Evolutionary conservation across 805 yeast species (phyloP), one percentile per base, ranked within the genome.

Genomic region (Kurtzmaniella cleridarum): DNA sequence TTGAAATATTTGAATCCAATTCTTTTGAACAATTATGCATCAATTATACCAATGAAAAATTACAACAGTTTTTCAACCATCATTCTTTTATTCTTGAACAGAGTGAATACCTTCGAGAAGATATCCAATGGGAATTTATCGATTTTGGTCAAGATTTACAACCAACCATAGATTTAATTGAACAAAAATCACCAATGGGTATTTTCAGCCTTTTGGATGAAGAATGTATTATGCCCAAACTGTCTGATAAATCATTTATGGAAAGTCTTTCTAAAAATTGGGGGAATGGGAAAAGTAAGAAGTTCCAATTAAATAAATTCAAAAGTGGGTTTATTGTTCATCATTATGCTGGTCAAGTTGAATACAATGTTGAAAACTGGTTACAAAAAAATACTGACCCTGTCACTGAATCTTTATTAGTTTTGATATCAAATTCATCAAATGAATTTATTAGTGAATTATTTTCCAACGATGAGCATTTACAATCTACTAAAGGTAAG

Each of bases 321-420:
- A 73, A 81, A 42, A 78, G 76, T 48, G 95, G 95, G 3, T 93
- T 93, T 53, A 70, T 86, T 5, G 69, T 93, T 15, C 81, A 84
- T 42, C 99, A 93, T 62, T 93, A 93, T 62, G 99, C 99, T 17
- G 97, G 96, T 8, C 81, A 79, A 41, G 99, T 93, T n/a, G 96
- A 90, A 52, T 93, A 93, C 59, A 77, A 85, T 27, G 83, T 88
- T 16, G 90, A 84, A 14, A 91, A 90, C 26, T 93, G 98, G 98
- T 65, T 93, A 18, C 87, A 87, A 45, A 93, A 93, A 62, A 93
- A 93, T 57, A 86, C 85, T 48, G 98, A 93, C 56, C 98, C 98
- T 0, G 69, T 93, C 29, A 86, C 81, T 50, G 95, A 87, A 36
- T 77, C 80, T 40, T 70, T 91, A 9, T 64, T 84, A 34, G 75